phyloP scores from a whole-genome alignment of 2,329 filamentous ascomycete genomes.

The Chaetomiaceae sp. region DNA sequence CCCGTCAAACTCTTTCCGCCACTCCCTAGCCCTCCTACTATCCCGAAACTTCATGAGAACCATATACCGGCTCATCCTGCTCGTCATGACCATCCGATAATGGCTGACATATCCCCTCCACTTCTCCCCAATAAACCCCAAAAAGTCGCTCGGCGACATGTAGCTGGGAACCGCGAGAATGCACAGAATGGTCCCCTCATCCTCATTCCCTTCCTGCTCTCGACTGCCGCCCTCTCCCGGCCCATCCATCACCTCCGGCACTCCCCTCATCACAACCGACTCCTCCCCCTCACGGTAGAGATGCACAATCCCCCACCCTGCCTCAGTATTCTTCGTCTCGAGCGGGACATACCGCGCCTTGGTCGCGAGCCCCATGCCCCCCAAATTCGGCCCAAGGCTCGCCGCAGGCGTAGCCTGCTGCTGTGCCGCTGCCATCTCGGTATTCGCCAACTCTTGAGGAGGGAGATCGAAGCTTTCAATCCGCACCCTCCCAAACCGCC shows the following conservation, averaged over 20 bases:
- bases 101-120: slow-evolving; percentile 86
- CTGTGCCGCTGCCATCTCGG: slow-evolving; percentile 30
- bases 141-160: slow-evolving; percentile 82
- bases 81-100: slow-evolving; percentile 90
- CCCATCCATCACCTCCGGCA: neutral
- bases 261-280: slow-evolving; percentile 31
- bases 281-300: slow-evolving; percentile 84
- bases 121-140: slow-evolving; percentile 85
- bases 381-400: slow-evolving; percentile 49
- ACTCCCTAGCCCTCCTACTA: slow-evolving; percentile 67
- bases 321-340: slow-evolving; percentile 66
- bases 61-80: slow-evolving; percentile 84
- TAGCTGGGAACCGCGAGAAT: slow-evolving; percentile 94
- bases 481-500: slow-evolving; percentile 74
- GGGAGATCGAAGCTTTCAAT: slow-evolving; percentile 77
- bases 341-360: slow-evolving; percentile 76
- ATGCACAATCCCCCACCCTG: slow-evolving; percentile 90
- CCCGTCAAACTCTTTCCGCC: slow-evolving; percentile 85
- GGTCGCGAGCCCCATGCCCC: slow-evolving; percentile 66
- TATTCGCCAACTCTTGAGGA: slow-evolving; percentile 25
- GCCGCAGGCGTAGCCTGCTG: slow-evolving; percentile 30
- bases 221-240: slow-evolving; percentile 25
- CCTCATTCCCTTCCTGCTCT: slow-evolving; percentile 20
- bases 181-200: slow-evolving; percentile 70
- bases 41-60: slow-evolving; percentile 91